Conservation (phyloP, 805 yeast species). For the Suhomyces faveliae region DNA sequence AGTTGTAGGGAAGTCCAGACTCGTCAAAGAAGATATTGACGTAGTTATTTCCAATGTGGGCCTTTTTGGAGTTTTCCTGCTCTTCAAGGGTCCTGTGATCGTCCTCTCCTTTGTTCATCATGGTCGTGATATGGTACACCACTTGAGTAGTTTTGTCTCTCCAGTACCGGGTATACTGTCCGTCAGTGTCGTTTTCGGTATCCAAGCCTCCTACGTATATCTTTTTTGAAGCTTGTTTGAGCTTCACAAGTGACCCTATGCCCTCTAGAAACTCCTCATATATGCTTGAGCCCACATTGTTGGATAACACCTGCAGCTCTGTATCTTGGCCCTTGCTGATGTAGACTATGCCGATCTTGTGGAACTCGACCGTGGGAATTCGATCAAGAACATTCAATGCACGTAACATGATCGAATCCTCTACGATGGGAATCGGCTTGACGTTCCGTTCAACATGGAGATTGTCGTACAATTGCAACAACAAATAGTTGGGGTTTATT, state of each 20-base stretch:
- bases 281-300: conserved; percentile 59
- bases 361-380: conserved; percentile 74
- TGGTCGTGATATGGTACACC: conserved; percentile 74
- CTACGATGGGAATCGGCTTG: conserved; percentile 52
- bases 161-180: conserved; percentile 74
- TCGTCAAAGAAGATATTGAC: conserved; percentile 83
- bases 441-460: conserved; percentile 29
- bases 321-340: conserved; percentile 63
- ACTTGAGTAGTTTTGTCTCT: conserved; percentile 67
- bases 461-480: conserved; percentile 52
- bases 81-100: conserved; percentile 25
- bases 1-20: conserved; percentile 60
- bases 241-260: conserved; percentile 59
- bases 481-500: conserved; percentile 42
- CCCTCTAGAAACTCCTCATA: conserved; percentile 59
- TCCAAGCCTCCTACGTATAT: conserved; percentile 79
- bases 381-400: conserved; percentile 67
- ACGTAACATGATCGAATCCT: conserved; percentile 42
- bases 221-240: conserved; percentile 48
- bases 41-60: conserved; percentile 84
- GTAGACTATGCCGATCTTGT: conserved; percentile 76
- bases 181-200: conserved; percentile 65
- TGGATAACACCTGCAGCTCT: conserved; percentile 65
- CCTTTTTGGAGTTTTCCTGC: conserved; percentile 47
- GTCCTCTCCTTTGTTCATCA: conserved; percentile 61